These are phyloP conservation scores for Aspergillus bertholletiae DNA, from an alignment of 495 filamentous ascomycete genomes.

Conservation along the genomic window DNA sequence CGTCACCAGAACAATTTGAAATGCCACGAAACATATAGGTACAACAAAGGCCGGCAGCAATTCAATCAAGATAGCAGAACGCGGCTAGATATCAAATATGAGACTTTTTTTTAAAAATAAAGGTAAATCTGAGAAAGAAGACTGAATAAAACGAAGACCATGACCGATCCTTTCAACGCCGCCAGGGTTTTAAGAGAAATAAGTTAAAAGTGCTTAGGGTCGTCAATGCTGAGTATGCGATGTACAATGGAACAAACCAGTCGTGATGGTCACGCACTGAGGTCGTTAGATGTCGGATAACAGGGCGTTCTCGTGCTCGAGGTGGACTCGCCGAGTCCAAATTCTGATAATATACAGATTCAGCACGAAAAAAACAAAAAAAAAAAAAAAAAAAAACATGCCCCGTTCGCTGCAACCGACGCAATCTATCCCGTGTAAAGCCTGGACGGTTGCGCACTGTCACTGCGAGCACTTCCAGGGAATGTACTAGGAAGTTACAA, in stretches of 20 bases:
- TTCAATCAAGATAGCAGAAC: conserved; percentile 11
- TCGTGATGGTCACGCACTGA: conserved; percentile 7
- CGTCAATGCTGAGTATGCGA: conserved; percentile 19
- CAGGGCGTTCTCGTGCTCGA: neutral
- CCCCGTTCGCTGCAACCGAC: no score
- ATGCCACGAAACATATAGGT: conserved; percentile 21
- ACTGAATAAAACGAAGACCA: conserved; percentile 1
- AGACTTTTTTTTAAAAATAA: conserved; percentile 4
- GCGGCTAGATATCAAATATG: conserved; percentile 10
- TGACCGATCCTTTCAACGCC: conserved; percentile 17
- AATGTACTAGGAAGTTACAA: neutral
- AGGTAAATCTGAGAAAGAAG: conserved; percentile 1
- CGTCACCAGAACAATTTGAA: conserved; percentile 6
- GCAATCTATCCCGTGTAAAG: no score
- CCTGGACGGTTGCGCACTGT: neutral
- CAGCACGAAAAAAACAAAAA: neutral
- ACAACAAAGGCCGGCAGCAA: conserved; percentile 27
- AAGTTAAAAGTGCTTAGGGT: conserved; percentile 32
- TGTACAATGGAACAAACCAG: conserved; percentile 7
- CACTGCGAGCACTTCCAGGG: neutral
- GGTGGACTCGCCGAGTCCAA: neutral
- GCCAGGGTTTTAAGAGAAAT: conserved; percentile 21
- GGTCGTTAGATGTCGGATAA: conserved; percentile 1
- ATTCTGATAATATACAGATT: neutral
- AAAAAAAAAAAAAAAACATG: no score